Evolutionary conservation across 495 filamentous ascomycete species (phyloP).

Genomic region (Geopyxis carbonaria): DNA sequence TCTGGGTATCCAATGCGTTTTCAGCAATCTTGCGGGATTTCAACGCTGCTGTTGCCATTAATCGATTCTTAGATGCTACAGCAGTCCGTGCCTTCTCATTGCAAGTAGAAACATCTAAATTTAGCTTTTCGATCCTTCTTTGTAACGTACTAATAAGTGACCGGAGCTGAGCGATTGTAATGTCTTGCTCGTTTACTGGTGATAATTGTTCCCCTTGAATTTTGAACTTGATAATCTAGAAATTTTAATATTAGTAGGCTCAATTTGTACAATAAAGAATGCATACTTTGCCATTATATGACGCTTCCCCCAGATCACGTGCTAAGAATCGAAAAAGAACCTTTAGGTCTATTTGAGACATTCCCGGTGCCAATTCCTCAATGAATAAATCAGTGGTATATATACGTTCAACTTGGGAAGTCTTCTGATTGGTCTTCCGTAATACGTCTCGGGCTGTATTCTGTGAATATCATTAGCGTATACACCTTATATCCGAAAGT

Average conservation of each 20-base stretch:
- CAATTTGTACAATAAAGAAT: neutral
- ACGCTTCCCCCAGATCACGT: conserved; percentile 46
- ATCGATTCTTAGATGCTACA: conserved; percentile 49
- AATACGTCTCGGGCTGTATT: conserved; percentile 32
- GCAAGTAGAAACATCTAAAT: conserved; percentile 33
- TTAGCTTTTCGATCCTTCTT: conserved; percentile 40
- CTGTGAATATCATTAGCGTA: no score
- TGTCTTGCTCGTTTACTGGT: conserved; percentile 42
- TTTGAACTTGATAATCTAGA: conserved; percentile 57
- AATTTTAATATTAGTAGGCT: neutral
- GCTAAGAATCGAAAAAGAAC: conserved; percentile 55
- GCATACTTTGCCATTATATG: conserved; percentile 46
- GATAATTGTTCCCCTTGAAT: conserved; percentile 29
- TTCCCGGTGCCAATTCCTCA: conserved; percentile 37
- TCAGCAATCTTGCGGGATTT: conserved; percentile 67
- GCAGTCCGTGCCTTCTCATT: conserved; percentile 46
- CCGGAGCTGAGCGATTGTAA: conserved; percentile 61
- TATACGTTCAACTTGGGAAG: conserved; percentile 39
- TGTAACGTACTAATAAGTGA: conserved; percentile 36
- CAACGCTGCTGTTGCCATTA: conserved; percentile 58
- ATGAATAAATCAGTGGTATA: conserved; percentile 49
- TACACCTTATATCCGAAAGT: conserved; percentile 6
- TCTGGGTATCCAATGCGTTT: conserved; percentile 46
- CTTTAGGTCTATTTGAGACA: conserved; percentile 50
- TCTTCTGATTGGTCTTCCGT: conserved; percentile 31